Evolutionary conservation across 192 early-diverging fungal species (phyloP).

Genomic region (Rhizoclosmatium sp.): DNA sequence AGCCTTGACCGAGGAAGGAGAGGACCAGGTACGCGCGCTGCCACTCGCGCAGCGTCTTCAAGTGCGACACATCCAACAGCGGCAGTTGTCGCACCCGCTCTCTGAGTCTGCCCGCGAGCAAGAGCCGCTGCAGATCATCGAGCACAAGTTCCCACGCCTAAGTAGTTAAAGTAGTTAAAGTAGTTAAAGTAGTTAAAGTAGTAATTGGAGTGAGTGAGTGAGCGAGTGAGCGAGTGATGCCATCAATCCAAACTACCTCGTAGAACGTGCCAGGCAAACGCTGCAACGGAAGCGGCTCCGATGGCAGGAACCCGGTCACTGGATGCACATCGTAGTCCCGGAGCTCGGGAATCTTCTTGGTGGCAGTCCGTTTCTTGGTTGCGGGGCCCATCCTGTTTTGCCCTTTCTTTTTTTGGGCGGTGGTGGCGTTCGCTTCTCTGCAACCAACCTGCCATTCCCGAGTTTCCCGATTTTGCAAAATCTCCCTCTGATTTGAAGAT

Average conservation of each 20-base stretch:
- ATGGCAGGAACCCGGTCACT: conserved; percentile 86
- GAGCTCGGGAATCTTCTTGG: conserved; percentile 32
- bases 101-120: conserved; percentile 54
- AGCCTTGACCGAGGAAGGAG: conserved; percentile 89
- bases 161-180: too few species aligned
- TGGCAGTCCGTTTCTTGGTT: background rate
- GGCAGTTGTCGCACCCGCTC: conserved; percentile 69
- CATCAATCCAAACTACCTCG: conserved; percentile 2
- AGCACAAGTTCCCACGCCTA: conserved; percentile 88
- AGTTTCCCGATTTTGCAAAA: too few species aligned
- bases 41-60: conserved; percentile 70
- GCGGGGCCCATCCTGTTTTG: background rate
- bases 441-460: too few species aligned
- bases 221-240: background rate
- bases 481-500: too few species aligned
- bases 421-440: too few species aligned
- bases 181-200: too few species aligned
- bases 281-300: conserved; percentile 71
- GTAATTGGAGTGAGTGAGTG: too few species aligned
- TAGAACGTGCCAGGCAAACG: conserved; percentile 78
- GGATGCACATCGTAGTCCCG: conserved; percentile 84
- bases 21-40: conserved; percentile 87
- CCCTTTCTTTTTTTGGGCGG: too few species aligned
- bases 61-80: conserved; percentile 64
- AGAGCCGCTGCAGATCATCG: conserved; percentile 77